These are phyloP conservation scores for Cardamine chenopodiifolia DNA, from an alignment of 345 rosid genomes.

Conservation along the genomic window DNA sequence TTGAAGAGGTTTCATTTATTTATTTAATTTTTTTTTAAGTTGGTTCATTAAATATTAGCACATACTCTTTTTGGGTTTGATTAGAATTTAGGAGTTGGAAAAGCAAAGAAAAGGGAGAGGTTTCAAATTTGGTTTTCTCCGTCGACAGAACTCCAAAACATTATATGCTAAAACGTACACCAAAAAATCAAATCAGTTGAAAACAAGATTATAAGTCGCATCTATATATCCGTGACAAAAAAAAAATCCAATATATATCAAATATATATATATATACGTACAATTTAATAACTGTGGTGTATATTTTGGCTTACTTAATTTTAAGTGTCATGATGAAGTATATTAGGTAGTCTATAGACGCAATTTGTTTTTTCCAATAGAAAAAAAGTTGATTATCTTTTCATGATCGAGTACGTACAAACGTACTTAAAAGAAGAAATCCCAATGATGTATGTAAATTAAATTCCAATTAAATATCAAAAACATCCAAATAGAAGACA, in stretches of 20 bases:
- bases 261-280: background rate
- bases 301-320: constrained; percentile 1
- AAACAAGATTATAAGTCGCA: background rate
- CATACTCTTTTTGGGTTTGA: too few species aligned
- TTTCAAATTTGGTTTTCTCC: background rate
- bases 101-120: too few species aligned
- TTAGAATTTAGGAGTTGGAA: too few species aligned
- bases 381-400: background rate
- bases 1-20: background rate
- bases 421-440: constrained; percentile 28
- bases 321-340: background rate
- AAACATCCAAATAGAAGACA: constrained; percentile 26
- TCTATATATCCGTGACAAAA: too few species aligned
- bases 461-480: constrained; percentile 11
- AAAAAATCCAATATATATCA: background rate
- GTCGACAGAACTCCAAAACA: background rate
- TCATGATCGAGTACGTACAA: constrained; percentile 23
- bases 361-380: background rate
- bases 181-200: background rate
- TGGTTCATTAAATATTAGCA: background rate
- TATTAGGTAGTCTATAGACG: background rate
- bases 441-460: constrained; percentile 20
- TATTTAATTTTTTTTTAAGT: too few species aligned
- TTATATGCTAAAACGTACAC: background rate
- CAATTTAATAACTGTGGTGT: background rate